Base-by-base conservation (phyloP, 2,329 filamentous ascomycete genomes). In the Verticillium dahliae region DNA sequence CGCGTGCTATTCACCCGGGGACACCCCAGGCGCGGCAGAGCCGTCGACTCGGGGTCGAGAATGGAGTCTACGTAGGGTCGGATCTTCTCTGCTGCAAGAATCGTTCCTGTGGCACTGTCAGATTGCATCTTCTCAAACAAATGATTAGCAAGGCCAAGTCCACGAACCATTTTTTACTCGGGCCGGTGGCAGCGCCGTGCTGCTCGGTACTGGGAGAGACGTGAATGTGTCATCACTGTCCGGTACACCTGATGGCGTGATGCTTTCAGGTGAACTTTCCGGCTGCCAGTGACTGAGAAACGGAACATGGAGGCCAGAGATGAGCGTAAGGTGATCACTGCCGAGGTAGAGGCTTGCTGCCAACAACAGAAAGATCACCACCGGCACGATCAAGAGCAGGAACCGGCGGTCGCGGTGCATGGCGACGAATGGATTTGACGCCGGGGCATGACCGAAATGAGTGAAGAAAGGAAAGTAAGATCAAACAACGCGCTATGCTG, bases 61-160 rank as follows among this genome's bases (percentile, higher is more conserved):
- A 65, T 82, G 7, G 80, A 71, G 61, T 84, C 80, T 4, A 82
- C 81, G 59, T 73, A 72, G 57, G 57, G 27, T 1, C 27, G n/a
- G 31, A 59, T 59, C 22, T 31, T 27, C 57, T 59, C 6, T 3
- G 39, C 38, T 10, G 57, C 27, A 22, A 59, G 57, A 33, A 59
- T 27, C 3, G 57, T 50, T 39, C 57, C 57, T 59, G 11, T 10
- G 6, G 13, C 10, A 14, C 45, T 22, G 45, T 52, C 18, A 52
- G 18, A 15, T 18, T 31, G 18, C 18, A 10, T 27, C 4, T 27
- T 10, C 9, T 52, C n/a, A 3, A 11, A 18, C 10, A 4, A 22
- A 1, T 52, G 7, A 22, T 27, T 4, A 31, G 27, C 45, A 4
- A 10, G 18, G 10, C 7, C 9, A 10, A 13, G 11, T 22, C 4